Evolutionary conservation across 2,329 filamentous ascomycete species (phyloP).

Genomic region (Thermoascus crustaceus): DNA sequence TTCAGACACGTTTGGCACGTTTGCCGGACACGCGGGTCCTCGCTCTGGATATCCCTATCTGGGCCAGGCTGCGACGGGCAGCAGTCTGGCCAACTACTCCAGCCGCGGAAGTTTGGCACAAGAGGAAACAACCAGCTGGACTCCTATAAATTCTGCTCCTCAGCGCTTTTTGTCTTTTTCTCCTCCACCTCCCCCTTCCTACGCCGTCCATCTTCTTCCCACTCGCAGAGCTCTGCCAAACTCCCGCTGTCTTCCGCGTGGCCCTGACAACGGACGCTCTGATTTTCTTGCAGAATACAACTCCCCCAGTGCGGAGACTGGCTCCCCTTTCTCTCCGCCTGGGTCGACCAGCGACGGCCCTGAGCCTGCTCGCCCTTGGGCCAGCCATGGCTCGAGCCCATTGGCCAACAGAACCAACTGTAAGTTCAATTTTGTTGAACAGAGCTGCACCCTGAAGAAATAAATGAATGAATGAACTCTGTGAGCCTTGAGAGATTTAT

Average conservation of each 20-base stretch:
- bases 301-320: background rate
- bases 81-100: conserved; percentile 1
- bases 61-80: background rate
- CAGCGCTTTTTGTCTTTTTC: too few species aligned
- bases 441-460: background rate
- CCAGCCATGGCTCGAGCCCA: too few species aligned
- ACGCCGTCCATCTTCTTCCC: background rate
- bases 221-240: background rate
- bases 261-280: background rate
- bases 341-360: background rate
- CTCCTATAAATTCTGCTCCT: background rate
- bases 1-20: background rate
- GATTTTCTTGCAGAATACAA: background rate
- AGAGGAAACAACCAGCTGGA: background rate
- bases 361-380: background rate
- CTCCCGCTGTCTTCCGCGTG: background rate
- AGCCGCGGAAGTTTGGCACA: background rate
- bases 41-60: conserved; percentile 1
- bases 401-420: background rate
- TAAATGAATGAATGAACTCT: background rate
- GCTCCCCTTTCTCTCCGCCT: background rate
- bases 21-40: background rate
- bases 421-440: conserved; percentile 1
- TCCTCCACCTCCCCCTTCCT: background rate
- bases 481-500: background rate